Evolutionary conservation across 306 rosid genomes (phyloP).

Genomic region (Hylodesmum podocarpum): DNA sequence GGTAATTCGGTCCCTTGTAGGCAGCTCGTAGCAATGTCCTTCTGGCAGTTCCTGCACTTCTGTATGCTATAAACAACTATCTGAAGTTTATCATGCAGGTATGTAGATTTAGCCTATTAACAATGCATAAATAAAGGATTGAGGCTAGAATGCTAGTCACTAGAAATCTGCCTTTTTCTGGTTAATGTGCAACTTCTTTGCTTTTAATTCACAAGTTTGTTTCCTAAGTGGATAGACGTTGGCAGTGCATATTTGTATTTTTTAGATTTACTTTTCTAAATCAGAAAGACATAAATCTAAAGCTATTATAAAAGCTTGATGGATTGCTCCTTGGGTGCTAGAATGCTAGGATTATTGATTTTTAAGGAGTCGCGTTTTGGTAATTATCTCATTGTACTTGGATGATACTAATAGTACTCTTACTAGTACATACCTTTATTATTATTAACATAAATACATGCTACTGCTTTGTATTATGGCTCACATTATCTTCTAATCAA

Average conservation of each 20-base stretch:
- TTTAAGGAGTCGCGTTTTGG: background rate
- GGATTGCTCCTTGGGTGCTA: background rate
- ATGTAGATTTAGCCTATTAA: constrained; percentile 23
- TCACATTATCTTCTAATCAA: background rate
- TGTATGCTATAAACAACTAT: constrained; percentile 95
- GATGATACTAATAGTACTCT: background rate
- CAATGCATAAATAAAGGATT: constrained; percentile 18
- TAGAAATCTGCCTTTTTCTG: background rate
- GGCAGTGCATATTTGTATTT: constrained; percentile 10
- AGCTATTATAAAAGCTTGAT: constrained; percentile 1
- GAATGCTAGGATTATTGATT: constrained; percentile 8
- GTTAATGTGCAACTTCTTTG: constrained; percentile 2
- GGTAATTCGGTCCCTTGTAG: constrained; percentile 49
- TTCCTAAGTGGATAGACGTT: background rate
- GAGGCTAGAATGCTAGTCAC: constrained; percentile 12
- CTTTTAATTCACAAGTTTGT: background rate
- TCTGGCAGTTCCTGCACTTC: constrained; percentile 96
- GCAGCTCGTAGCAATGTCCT: constrained; percentile 96
- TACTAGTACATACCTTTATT: background rate
- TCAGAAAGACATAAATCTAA: background rate
- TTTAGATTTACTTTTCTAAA: constrained; percentile 18
- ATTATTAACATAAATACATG: background rate
- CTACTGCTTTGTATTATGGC: background rate
- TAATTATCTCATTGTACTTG: background rate
- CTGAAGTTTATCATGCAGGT: constrained; percentile 99